These are phyloP conservation scores for Didymella sp. DNA, from an alignment of 2,329 filamentous ascomycete species.

Conservation along the genomic window DNA sequence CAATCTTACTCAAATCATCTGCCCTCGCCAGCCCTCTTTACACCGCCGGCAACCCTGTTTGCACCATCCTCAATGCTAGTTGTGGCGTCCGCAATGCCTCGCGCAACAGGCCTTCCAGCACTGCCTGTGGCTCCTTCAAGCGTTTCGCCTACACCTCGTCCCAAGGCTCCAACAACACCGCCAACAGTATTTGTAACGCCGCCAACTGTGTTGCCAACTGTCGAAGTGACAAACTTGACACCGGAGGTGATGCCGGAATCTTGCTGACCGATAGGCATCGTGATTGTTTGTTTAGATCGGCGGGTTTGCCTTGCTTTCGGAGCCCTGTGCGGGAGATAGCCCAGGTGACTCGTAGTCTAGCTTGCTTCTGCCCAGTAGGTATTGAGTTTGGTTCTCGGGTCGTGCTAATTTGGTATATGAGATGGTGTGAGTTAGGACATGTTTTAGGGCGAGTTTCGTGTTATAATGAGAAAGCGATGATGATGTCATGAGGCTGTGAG, in stretches of 20 bases:
- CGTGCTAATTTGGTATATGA: constrained; percentile 10
- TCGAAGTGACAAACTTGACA: constrained; percentile 63
- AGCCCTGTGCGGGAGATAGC: neutral
- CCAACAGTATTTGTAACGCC: constrained; percentile 62
- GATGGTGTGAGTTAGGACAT: constrained; percentile 6
- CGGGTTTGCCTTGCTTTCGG: constrained; percentile 2
- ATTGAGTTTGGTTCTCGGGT: constrained; percentile 8
- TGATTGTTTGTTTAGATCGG: constrained; percentile 17
- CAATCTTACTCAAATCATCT: constrained; percentile 40
- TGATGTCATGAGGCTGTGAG: constrained; percentile 19
- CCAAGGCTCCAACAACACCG: constrained; percentile 58
- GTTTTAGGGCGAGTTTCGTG: constrained; percentile 7
- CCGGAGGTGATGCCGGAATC: constrained; percentile 58
- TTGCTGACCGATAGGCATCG: constrained; percentile 48
- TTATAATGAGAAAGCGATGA: constrained; percentile 1
- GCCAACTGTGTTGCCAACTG: constrained; percentile 62
- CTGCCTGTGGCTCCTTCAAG: constrained; percentile 56
- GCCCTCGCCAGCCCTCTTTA: constrained; percentile 57
- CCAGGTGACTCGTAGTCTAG: constrained; percentile 1
- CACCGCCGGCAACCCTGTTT: constrained; percentile 52
- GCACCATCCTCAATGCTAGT: constrained; percentile 56
- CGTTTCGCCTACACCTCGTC: constrained; percentile 55
- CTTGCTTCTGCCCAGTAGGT: no score
- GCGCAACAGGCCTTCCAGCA: constrained; percentile 51
- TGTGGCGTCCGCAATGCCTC: constrained; percentile 52